These are phyloP conservation scores for Heracleum sosnowskyi DNA, from an alignment of 129 eudicot species.

Conservation along the genomic window DNA sequence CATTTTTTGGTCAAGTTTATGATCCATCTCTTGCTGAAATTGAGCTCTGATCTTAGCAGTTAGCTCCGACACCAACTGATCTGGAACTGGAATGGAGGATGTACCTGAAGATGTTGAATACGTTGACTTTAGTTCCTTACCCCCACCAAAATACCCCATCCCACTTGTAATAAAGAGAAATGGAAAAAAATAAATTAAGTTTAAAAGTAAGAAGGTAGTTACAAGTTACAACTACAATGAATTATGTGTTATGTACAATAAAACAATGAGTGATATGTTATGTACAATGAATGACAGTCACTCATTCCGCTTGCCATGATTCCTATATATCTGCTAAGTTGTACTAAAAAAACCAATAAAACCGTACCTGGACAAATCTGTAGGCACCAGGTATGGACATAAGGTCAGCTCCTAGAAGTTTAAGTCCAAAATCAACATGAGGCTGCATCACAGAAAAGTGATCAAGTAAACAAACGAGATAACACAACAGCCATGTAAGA, in stretches of 20 bases:
- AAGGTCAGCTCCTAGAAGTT: slow-evolving; percentile 88
- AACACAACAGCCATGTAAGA: neutral
- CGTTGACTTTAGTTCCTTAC: no score
- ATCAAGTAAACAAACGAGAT: neutral
- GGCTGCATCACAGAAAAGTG: slow-evolving; percentile 47
- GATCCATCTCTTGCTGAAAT: no score
- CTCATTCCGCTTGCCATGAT: neutral
- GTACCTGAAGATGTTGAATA: no score
- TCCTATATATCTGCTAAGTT: neutral
- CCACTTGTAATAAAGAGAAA: no score
- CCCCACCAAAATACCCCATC: no score
- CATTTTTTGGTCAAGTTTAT: no score
- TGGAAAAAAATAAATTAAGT: no score
- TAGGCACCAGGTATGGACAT: slow-evolving; percentile 94
- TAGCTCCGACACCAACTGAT: no score
- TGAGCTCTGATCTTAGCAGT: no score
- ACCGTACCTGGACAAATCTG: slow-evolving; percentile 75
- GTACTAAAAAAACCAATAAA: neutral
- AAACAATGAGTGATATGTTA: neutral
- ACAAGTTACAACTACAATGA: no score
- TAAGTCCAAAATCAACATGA: slow-evolving; percentile 93
- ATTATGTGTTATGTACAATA: no score
- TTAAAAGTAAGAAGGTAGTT: neutral
- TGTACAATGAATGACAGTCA: neutral
- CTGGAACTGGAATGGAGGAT: no score